Evolutionary conservation across 768 basidiomycete genomes (phyloP).

Genomic region (Amyloporia xantha): DNA sequence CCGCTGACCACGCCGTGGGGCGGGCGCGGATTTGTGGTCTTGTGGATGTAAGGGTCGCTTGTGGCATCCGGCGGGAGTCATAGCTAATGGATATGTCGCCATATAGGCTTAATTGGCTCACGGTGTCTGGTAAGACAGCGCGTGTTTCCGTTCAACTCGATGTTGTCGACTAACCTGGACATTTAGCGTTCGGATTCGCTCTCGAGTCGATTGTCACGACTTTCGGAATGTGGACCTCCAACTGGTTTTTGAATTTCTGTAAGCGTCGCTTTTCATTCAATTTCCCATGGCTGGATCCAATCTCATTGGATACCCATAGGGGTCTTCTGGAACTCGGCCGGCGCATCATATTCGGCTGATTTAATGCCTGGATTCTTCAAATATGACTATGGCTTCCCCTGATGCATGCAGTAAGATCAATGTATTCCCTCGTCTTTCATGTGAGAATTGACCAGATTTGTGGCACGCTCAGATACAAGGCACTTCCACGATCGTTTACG

Average conservation of each 20-base stretch:
- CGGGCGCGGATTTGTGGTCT: background rate
- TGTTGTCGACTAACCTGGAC: too few species aligned
- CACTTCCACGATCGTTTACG: background rate
- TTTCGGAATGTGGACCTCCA: background rate
- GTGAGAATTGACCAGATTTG: background rate
- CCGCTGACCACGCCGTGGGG: background rate
- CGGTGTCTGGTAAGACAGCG: background rate
- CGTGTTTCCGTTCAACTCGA: too few species aligned
- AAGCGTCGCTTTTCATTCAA: background rate
- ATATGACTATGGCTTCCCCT: background rate
- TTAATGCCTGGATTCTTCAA: background rate
- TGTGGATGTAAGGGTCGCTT: background rate
- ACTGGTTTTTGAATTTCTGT: constrained; percentile 3
- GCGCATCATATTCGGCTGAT: background rate
- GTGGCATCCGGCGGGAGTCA: background rate
- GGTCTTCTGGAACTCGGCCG: background rate
- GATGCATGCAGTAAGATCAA: background rate
- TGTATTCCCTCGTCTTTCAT: background rate
- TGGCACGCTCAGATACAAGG: background rate
- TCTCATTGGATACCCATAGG: background rate
- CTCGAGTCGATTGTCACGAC: background rate
- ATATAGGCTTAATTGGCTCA: background rate
- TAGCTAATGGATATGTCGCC: background rate
- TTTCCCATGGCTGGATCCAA: background rate
- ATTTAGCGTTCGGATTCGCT: background rate